These are phyloP conservation scores for Cryptococcus sp. DNA, from an alignment of 1,284 basidiomycete species.

Conservation along the genomic window DNA sequence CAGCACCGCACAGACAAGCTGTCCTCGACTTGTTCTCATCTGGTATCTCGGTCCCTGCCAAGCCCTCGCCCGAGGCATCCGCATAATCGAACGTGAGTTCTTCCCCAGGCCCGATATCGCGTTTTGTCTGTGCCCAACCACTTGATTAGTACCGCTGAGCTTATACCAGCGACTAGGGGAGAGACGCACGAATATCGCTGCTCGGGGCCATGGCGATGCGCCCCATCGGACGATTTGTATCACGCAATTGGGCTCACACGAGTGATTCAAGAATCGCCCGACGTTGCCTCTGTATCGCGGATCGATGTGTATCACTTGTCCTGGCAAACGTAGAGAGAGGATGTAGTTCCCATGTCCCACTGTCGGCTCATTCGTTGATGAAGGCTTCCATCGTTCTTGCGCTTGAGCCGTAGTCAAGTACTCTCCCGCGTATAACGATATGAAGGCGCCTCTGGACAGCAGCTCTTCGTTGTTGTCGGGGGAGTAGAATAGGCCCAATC, in stretches of 20 bases:
- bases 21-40: constrained; percentile 5
- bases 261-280: constrained; percentile 40
- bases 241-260: constrained; percentile 40
- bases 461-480: neutral
- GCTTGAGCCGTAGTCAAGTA: constrained; percentile 33
- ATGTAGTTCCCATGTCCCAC: constrained; percentile 35
- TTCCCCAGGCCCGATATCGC: constrained; percentile 25
- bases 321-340: constrained; percentile 27
- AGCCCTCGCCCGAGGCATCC: constrained; percentile 29
- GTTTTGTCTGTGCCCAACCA: constrained; percentile 21
- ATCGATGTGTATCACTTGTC: constrained; percentile 32
- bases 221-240: constrained; percentile 38
- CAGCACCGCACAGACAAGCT: constrained; percentile 28
- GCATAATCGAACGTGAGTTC: constrained; percentile 43
- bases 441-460: constrained; percentile 28
- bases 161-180: neutral
- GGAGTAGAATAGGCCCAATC: constrained; percentile 28
- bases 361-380: neutral
- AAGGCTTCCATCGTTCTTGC: constrained; percentile 22
- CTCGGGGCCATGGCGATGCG: constrained; percentile 23
- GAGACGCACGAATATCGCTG: constrained; percentile 39
- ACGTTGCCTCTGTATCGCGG: constrained; percentile 35
- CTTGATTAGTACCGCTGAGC: neutral
- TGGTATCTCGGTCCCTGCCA: neutral
- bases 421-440: constrained; percentile 40